Percentiles rank a stretch among this genome's conserved stretches.
Evolutionary conservation across 2,329 filamentous ascomycete species (phyloP).

Genomic region (Colletotrichum sp.): DNA sequence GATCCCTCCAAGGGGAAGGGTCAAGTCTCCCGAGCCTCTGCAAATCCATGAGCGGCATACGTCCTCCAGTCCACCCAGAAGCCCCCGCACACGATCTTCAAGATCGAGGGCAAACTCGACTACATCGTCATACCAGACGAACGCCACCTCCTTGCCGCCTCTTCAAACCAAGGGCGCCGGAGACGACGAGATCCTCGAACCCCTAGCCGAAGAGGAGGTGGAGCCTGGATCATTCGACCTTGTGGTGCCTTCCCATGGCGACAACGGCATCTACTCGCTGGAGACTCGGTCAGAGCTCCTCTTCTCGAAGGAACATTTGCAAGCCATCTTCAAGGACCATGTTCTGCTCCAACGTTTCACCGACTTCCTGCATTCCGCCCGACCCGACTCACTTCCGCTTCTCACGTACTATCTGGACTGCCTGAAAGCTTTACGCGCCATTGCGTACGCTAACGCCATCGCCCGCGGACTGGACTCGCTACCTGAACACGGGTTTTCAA

Average conservation of each 20-base stretch:
- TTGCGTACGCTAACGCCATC: slow-evolving; percentile 74
- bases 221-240: slow-evolving; percentile 43
- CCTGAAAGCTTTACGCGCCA: slow-evolving; percentile 72
- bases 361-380: slow-evolving; percentile 64
- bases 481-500: slow-evolving; percentile 59
- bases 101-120: slow-evolving; percentile 31
- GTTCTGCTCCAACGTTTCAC: slow-evolving; percentile 69
- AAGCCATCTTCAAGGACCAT: slow-evolving; percentile 69
- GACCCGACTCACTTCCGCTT: slow-evolving; percentile 68
- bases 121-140: slow-evolving; percentile 31
- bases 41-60: slow-evolving; percentile 22
- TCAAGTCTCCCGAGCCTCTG: slow-evolving; percentile 19
- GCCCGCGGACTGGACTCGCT: slow-evolving; percentile 65
- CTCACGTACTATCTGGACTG: slow-evolving; percentile 76
- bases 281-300: slow-evolving; percentile 70
- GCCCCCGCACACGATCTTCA: slow-evolving; percentile 29
- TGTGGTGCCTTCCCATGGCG: slow-evolving; percentile 27
- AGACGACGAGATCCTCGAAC: slow-evolving; percentile 36
- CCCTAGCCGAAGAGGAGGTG: slow-evolving; percentile 39
- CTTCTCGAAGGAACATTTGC: slow-evolving; percentile 70
- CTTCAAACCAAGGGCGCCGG: slow-evolving; percentile 26
- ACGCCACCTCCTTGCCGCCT: slow-evolving; percentile 23
- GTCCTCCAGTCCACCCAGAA: slow-evolving; percentile 30
- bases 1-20: not conserved
- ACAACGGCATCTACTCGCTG: slow-evolving; percentile 49